A percentile compares a stretch with the other conserved stretches of the same genome.
phyloP scores from a whole-genome alignment of 225 moss, liverwort and hornwort species.

The Polytrichum formosum region DNA sequence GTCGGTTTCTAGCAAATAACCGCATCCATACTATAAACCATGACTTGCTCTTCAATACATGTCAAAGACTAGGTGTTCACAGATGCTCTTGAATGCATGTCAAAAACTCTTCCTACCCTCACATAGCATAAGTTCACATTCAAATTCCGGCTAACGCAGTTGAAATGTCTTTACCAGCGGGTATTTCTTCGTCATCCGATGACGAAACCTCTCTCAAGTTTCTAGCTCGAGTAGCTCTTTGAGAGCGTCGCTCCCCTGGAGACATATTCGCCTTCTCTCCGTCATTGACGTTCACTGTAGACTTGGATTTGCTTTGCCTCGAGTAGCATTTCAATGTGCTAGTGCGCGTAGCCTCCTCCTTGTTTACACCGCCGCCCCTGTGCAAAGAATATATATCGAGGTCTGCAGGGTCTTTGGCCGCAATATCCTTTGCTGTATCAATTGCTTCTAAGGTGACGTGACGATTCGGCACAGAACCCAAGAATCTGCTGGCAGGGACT shows the following conservation, averaged over 20 bases:
- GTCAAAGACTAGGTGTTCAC: too few relatives aligned
- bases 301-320: constrained; percentile 33
- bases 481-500: constrained; percentile 5
- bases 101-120: too few relatives aligned
- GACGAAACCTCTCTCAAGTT: constrained; percentile 34
- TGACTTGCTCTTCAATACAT: too few relatives aligned
- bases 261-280: constrained; percentile 21
- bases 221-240: constrained; percentile 6
- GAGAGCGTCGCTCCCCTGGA: constrained; percentile 13
- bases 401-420: constrained; percentile 18
- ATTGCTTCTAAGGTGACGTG: constrained; percentile 10
- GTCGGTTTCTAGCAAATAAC: too few relatives aligned
- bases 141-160: not conserved
- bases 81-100: too few relatives aligned
- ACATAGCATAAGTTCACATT: too few relatives aligned
- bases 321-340: constrained; percentile 44
- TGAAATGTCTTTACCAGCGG: constrained; percentile 15
- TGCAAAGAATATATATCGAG: constrained; percentile 17
- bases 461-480: constrained; percentile 5
- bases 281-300: constrained; percentile 11
- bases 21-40: too few relatives aligned
- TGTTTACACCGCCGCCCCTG: constrained; percentile 11
- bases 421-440: not conserved
- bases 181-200: constrained; percentile 19
- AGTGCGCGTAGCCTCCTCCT: constrained; percentile 9